Evolutionary conservation across 495 filamentous ascomycete species (phyloP).

Genomic region (Penicillium egyptiacum): DNA sequence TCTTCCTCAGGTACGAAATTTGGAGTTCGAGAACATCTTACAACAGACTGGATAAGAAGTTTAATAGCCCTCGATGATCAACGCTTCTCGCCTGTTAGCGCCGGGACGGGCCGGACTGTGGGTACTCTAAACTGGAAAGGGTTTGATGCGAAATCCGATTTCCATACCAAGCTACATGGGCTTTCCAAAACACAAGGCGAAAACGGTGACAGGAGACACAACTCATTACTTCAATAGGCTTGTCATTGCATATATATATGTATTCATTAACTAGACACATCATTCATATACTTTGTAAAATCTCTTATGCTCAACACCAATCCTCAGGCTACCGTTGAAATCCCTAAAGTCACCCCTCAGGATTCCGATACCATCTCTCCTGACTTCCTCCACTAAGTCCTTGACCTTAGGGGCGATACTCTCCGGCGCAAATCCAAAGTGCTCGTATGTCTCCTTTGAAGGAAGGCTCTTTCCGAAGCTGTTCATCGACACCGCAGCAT

Average conservation of each 20-base stretch:
- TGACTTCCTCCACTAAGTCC: no score
- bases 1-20: neutral
- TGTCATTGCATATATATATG: no score
- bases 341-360: no score
- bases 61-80: neutral
- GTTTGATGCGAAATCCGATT: neutral
- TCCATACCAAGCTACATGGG: neutral
- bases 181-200: no score
- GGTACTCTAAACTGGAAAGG: neutral
- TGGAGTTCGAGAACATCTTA: no score
- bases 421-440: slow-evolving; percentile 43
- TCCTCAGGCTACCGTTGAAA: no score
- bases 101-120: slow-evolving; percentile 1
- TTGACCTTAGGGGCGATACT: slow-evolving; percentile 25
- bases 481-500: slow-evolving; percentile 45
- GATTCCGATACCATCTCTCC: no score
- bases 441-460: slow-evolving; percentile 38
- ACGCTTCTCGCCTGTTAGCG: neutral
- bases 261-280: no score
- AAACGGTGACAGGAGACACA: no score
- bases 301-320: no score
- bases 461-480: slow-evolving; percentile 44
- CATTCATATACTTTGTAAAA: no score
- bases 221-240: no score
- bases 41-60: neutral